Conservation (phyloP, 75 land plant species). For the Cunninghamia lanceolata region DNA sequence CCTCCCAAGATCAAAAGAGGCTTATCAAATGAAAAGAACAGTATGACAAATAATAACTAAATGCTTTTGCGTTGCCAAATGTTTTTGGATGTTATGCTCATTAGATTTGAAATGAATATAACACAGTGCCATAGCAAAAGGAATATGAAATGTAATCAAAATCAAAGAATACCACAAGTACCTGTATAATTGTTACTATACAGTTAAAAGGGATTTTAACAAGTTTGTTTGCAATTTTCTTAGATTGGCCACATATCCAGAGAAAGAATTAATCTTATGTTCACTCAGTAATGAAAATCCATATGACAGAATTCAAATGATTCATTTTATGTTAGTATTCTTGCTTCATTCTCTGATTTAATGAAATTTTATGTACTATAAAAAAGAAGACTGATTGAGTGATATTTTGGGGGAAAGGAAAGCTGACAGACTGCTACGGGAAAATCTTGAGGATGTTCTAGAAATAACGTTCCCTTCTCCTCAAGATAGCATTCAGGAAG, state of each 20-base stretch:
- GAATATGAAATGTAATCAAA: not conserved
- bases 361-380: not conserved
- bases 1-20: no score
- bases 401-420: slow-evolving; percentile 35
- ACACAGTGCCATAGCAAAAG: no score
- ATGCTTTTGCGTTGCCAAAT: no score
- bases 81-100: no score
- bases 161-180: not conserved
- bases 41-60: no score
- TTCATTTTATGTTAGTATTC: not conserved
- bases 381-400: not conserved
- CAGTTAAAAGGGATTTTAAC: not conserved
- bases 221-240: not conserved
- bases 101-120: no score
- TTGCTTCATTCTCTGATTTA: not conserved
- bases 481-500: slow-evolving; percentile 27
- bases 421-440: slow-evolving; percentile 34
- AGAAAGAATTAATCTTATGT: not conserved
- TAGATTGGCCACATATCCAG: not conserved
- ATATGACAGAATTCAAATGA: not conserved
- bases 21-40: no score
- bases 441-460: slow-evolving; percentile 55
- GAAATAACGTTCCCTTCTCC: slow-evolving; percentile 56
- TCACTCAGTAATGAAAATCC: not conserved
- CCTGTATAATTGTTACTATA: not conserved